Conservation (phyloP, 208 protist species). For the Leishmania gerbilli region DNA sequence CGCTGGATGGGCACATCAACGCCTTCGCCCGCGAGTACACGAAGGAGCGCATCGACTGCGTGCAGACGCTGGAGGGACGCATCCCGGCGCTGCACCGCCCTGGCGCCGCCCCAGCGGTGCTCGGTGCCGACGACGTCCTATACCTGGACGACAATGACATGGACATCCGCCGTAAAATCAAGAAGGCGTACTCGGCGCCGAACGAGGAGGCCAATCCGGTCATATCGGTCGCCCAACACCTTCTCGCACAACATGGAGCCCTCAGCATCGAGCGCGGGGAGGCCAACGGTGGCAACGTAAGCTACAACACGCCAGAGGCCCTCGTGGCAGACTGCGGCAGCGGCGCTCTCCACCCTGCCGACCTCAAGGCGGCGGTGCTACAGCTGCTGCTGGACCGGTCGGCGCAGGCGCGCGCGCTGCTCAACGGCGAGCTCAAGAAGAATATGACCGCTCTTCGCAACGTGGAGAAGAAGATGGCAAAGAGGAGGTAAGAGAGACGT, state of each 20-base stretch:
- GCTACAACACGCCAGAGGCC: slow-evolving; percentile 41
- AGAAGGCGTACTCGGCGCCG: slow-evolving; percentile 94
- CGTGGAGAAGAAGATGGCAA: slow-evolving; percentile 80
- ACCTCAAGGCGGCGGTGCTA: slow-evolving; percentile 93
- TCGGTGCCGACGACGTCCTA: slow-evolving; percentile 95
- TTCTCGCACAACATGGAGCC: slow-evolving; percentile 37
- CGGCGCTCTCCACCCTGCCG: slow-evolving; percentile 86
- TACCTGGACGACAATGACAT: slow-evolving; percentile 97
- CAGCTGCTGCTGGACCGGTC: slow-evolving; percentile 52
- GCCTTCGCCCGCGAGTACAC: slow-evolving; percentile 57
- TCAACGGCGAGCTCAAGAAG: slow-evolving; percentile 73
- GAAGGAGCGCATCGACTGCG: slow-evolving; percentile 36
- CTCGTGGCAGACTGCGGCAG: slow-evolving; percentile 68
- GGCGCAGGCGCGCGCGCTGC: slow-evolving; percentile 31
- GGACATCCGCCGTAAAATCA: slow-evolving; percentile 96
- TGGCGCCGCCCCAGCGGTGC: slow-evolving; percentile 49
- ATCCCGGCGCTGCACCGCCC: slow-evolving; percentile 90
- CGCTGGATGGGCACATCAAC: slow-evolving; percentile 46
- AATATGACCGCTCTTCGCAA: slow-evolving; percentile 56
- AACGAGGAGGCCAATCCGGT: slow-evolving; percentile 91
- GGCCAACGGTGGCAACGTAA: slow-evolving; percentile 61
- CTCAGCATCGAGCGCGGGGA: slow-evolving; percentile 61
- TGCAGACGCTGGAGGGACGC: slow-evolving; percentile 33
- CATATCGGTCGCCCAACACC: slow-evolving; percentile 80
- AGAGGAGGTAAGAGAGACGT: slow-evolving; percentile 50